phyloP scores from a whole-genome alignment of 371 early-diverging fungal genomes.

The Mortierella sp. region DNA sequence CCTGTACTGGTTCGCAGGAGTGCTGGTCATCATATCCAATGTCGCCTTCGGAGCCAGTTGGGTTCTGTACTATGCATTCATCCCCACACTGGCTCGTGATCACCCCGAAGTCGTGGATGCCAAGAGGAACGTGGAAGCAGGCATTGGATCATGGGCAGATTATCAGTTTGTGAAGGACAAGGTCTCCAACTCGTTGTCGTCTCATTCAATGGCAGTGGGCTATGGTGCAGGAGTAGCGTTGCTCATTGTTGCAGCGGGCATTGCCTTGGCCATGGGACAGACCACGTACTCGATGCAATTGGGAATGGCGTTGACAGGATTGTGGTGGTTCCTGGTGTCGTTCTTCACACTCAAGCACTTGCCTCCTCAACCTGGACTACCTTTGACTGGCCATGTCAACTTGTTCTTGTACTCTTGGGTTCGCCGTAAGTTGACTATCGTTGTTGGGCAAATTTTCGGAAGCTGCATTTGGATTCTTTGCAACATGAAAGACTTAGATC shows the following conservation, averaged over 20 bases:
- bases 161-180: slow-evolving; percentile 45
- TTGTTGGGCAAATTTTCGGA: no score
- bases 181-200: slow-evolving; percentile 60
- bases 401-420: slow-evolving; percentile 59
- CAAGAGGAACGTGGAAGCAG: slow-evolving; percentile 11
- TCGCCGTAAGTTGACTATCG: slow-evolving; percentile 46
- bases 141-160: slow-evolving; percentile 23
- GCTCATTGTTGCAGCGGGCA: slow-evolving; percentile 57
- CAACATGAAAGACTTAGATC: not conserved
- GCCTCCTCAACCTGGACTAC: slow-evolving; percentile 66
- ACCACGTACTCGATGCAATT: slow-evolving; percentile 60
- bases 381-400: slow-evolving; percentile 60
- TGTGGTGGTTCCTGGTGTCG: slow-evolving; percentile 63
- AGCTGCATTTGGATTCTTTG: no score
- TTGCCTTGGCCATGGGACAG: slow-evolving; percentile 53
- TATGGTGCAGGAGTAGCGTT: slow-evolving; percentile 58
- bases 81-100: slow-evolving; percentile 64
- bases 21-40: slow-evolving; percentile 59
- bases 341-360: slow-evolving; percentile 55
- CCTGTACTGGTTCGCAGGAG: slow-evolving; percentile 56
- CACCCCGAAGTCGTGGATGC: slow-evolving; percentile 56
- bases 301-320: slow-evolving; percentile 59
- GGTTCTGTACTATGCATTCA: slow-evolving; percentile 68
- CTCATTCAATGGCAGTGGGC: slow-evolving; percentile 59
- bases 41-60: slow-evolving; percentile 61